phyloP scores from a whole-genome alignment of 2,329 filamentous ascomycete species.

The Colletotrichum sp. region DNA sequence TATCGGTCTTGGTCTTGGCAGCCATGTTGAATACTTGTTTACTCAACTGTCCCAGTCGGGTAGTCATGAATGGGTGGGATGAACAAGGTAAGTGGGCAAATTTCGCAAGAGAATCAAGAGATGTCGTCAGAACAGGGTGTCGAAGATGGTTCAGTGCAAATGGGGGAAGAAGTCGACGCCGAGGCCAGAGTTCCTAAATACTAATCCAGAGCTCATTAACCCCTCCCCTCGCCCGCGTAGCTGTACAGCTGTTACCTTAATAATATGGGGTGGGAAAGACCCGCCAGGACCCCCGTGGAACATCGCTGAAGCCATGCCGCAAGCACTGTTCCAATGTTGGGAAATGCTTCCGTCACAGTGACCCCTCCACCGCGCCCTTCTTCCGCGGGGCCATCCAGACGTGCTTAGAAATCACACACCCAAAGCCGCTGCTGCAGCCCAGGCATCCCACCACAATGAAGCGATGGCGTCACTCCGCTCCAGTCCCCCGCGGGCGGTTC shows the following conservation, averaged over 20 bases:
- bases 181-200: conserved; percentile 3
- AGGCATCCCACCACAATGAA: not conserved
- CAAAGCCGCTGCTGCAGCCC: not conserved
- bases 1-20: conserved; percentile 56
- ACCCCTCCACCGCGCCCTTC: not conserved
- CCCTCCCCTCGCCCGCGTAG: not conserved
- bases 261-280: not conserved
- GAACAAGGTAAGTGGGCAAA: not conserved
- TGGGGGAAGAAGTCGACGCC: not conserved
- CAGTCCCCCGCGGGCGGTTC: not conserved
- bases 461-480: not conserved
- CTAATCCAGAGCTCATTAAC: not conserved
- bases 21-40: conserved; percentile 43
- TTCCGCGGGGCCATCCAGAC: not conserved
- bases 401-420: conserved; percentile 17
- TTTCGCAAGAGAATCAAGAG: not conserved
- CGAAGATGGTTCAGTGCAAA: not conserved
- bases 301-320: not conserved
- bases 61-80: not conserved
- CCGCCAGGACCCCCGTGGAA: not conserved
- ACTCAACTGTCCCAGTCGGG: conserved; percentile 3
- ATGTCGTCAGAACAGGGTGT: not conserved
- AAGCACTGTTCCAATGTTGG: not conserved
- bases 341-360: conserved; percentile 11
- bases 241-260: not conserved